Percentiles rank a stretch among this genome's conserved stretches.
phyloP scores from a whole-genome alignment of 176 grass and related monocot species.

The Musa troglodytarum region DNA sequence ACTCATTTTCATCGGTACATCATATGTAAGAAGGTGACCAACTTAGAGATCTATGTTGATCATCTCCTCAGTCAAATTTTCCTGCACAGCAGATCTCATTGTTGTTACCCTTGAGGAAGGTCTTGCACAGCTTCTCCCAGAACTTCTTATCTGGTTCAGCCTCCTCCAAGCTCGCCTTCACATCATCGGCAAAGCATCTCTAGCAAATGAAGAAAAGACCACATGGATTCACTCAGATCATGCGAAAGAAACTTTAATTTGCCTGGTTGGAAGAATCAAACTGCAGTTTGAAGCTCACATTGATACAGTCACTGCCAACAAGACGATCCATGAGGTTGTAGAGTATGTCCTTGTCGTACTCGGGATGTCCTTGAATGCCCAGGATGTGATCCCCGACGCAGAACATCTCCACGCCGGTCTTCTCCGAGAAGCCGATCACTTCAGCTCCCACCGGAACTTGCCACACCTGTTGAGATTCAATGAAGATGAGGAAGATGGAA shows the following conservation, averaged over 20 bases:
- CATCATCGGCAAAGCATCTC: conserved; percentile 39
- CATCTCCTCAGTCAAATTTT: too few species aligned
- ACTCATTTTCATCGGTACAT: too few species aligned
- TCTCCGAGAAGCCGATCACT: conserved; percentile 63
- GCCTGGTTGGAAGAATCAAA: neutral
- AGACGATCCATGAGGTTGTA: conserved; percentile 67
- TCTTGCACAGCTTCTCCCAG: conserved; percentile 68
- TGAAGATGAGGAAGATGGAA: neutral
- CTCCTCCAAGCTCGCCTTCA: conserved; percentile 39
- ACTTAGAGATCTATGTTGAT: too few species aligned
- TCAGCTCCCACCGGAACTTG: conserved; percentile 59
- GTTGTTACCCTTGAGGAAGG: conserved; percentile 53
- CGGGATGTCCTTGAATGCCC: conserved; percentile 88
- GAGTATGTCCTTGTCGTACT: conserved; percentile 80
- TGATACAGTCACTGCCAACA: conserved; percentile 29
- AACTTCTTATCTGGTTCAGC: conserved; percentile 57
- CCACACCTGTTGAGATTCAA: conserved; percentile 38
- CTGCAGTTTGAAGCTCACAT: conserved; percentile 29
- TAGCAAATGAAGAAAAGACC: neutral
- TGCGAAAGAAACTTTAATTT: neutral
- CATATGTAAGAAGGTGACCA: too few species aligned
- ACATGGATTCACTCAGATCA: neutral
- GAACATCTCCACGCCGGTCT: conserved; percentile 72
- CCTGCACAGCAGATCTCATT: too few species aligned
- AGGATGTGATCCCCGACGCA: conserved; percentile 44